Percentiles rank a stretch among this genome's conserved stretches.
Evolutionary conservation across 108 stramenopile species (phyloP).

Genomic region (Nannochloropsis gaditana): DNA sequence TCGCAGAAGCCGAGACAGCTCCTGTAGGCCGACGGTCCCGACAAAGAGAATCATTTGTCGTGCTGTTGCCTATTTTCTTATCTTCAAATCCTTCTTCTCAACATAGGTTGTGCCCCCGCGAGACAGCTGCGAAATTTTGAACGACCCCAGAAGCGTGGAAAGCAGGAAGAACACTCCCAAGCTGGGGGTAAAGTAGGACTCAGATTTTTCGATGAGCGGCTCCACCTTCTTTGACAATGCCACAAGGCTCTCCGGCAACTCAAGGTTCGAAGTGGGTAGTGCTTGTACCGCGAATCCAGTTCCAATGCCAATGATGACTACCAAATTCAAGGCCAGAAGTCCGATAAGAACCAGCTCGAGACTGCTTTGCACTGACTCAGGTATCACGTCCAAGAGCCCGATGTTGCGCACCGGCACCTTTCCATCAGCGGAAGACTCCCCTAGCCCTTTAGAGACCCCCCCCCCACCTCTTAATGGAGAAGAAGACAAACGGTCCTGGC

Average conservation of each 20-base stretch:
- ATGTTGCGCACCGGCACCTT: constrained; percentile 13
- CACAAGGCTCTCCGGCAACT: not conserved
- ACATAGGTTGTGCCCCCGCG: not conserved
- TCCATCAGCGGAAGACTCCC: not conserved
- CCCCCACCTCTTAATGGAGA: not conserved
- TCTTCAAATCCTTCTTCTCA: not conserved
- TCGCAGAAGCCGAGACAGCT: too few species aligned
- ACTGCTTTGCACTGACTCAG: constrained; percentile 15
- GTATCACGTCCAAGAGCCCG: not conserved
- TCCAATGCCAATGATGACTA: not conserved
- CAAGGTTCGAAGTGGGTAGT: not conserved
- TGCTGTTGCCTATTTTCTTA: too few species aligned
- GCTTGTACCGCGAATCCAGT: not conserved
- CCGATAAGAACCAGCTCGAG: not conserved
- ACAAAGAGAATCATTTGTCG: too few species aligned
- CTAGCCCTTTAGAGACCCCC: not conserved
- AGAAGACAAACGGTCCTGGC: not conserved
- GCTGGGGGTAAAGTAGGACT: not conserved
- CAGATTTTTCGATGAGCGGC: not conserved
- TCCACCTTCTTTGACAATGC: not conserved
- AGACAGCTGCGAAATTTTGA: not conserved
- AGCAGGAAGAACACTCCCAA: constrained; percentile 11
- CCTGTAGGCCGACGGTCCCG: too few species aligned
- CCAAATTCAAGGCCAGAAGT: not conserved
- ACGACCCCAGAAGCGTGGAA: not conserved